Conservation (phyloP, 345 rosid species). For the Combretum micranthum region DNA sequence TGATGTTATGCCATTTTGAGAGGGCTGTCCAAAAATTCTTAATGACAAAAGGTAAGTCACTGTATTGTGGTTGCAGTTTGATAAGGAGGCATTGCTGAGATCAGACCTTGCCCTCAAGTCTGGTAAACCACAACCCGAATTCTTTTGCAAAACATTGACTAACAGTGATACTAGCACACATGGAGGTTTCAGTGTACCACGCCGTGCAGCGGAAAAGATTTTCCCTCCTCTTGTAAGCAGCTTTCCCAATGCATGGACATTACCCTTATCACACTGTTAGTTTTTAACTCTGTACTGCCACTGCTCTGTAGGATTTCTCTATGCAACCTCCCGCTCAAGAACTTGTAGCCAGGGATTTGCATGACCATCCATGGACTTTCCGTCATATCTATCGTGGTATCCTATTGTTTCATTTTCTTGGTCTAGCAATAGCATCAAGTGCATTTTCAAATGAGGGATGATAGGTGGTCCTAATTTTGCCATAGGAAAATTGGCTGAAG, state of each 20-base stretch:
- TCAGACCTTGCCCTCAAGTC: constrained; percentile 83
- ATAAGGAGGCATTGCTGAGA: constrained; percentile 76
- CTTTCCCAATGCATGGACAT: not conserved
- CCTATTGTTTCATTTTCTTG: constrained; percentile 3
- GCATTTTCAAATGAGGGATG: not conserved
- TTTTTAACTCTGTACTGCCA: constrained; percentile 8
- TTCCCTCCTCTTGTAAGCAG: constrained; percentile 77
- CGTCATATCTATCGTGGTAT: constrained; percentile 95
- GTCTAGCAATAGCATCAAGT: not conserved
- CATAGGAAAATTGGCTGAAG: not conserved
- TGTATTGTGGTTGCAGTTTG: constrained; percentile 51
- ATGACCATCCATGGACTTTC: constrained; percentile 75
- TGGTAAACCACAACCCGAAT: constrained; percentile 66
- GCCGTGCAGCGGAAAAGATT: constrained; percentile 91
- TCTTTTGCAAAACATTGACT: constrained; percentile 91
- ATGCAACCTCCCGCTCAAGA: constrained; percentile 97
- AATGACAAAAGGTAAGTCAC: not conserved
- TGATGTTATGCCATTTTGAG: not conserved
- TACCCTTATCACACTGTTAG: not conserved
- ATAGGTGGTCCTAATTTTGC: not conserved
- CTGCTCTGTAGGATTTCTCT: constrained; percentile 63
- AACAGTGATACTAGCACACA: constrained; percentile 99
- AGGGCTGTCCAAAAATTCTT: not conserved
- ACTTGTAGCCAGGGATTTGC: constrained; percentile 86
- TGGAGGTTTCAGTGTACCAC: constrained; percentile 97